Base-by-base conservation (phyloP, 768 basidiomycete genomes). In the Mycena polygramma region DNA sequence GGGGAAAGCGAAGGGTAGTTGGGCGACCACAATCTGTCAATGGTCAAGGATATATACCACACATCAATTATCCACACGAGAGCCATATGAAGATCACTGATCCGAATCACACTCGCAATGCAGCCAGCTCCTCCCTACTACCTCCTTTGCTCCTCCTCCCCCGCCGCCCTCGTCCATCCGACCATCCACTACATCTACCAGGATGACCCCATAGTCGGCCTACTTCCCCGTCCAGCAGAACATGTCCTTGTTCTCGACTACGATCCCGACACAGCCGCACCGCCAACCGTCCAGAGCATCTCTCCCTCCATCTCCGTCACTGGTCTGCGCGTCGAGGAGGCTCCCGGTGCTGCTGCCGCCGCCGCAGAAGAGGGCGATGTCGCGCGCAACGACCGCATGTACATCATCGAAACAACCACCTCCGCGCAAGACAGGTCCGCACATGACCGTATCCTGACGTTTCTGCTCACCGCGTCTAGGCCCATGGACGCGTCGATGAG, bases 181-280 rank as follows among this genome's bases (percentile, higher is more conserved):
- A 81, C 83, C 51, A 90, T 96, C 20, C 91, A 95, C 74, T 95
- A 95, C 77, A 92, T 93, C 74, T 95, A 93, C 76, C 87, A 89
- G 22, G 93, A 96, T 74, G 94, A 96, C 76, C 85, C 91, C 0
- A 90, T 93, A 4, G 79, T 89, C n/a, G 79, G 88, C 14, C 80
- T 95, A 15, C 80, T 94, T 48, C 90, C 92, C 7, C 86, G 83
- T 43, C 83, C 86, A 14, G 84, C 88, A 60, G 93, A 94, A 77
- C 92, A 92, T 74, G 90, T 95, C 26, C 83, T 96, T 2, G 84
- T 96, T 30, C 84, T 96, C 51, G 88, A 94, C 78, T 90, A 88
- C 73, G 88, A 92, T 71, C 86, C 89, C n/a, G 69, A 79, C 0
- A 15, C 53, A 77, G 7, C 72, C 3, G 73, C 78, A 52, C 60